phyloP scores from a whole-genome alignment of 495 filamentous ascomycete genomes.

The Aspergillus conjunctus region DNA sequence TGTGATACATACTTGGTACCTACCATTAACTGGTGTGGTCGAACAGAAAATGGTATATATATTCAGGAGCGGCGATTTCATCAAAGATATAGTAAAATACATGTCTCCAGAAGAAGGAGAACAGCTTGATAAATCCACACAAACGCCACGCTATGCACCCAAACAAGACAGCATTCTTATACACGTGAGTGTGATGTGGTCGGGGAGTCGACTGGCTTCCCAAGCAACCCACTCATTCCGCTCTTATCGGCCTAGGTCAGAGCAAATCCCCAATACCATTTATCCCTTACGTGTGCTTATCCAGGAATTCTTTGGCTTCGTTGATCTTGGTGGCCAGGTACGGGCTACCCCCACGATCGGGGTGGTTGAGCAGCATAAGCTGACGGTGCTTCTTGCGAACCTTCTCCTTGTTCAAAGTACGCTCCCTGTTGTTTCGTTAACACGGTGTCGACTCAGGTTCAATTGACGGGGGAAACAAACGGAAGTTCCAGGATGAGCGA shows the following conservation, averaged over 20 bases:
- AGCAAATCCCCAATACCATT: background rate
- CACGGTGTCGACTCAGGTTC: background rate
- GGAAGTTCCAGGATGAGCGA: conserved; percentile 86
- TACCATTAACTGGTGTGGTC: background rate
- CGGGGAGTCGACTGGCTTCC: background rate
- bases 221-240: background rate
- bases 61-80: conserved; percentile 48
- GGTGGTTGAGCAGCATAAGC: conserved; percentile 97
- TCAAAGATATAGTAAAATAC: conserved; percentile 41
- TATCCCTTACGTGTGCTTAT: conserved; percentile 60
- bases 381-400: conserved; percentile 94
- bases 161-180: conserved; percentile 32
- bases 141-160: conserved; percentile 53
- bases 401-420: conserved; percentile 82
- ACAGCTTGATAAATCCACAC: conserved; percentile 34
- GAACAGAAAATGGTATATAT: conserved; percentile 28
- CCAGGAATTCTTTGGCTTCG: conserved; percentile 94
- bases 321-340: conserved; percentile 98
- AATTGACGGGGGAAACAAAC: conserved; percentile 53
- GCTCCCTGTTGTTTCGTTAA: conserved; percentile 62
- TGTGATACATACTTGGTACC: background rate
- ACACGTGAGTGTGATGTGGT: conserved; percentile 16
- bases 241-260: background rate
- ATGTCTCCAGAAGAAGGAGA: conserved; percentile 23
- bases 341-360: conserved; percentile 93